Percentiles rank a stretch among this genome's conserved stretches.
Evolutionary conservation across 208 protist species (phyloP).

Genomic region (Trypanosoma rangeli): DNA sequence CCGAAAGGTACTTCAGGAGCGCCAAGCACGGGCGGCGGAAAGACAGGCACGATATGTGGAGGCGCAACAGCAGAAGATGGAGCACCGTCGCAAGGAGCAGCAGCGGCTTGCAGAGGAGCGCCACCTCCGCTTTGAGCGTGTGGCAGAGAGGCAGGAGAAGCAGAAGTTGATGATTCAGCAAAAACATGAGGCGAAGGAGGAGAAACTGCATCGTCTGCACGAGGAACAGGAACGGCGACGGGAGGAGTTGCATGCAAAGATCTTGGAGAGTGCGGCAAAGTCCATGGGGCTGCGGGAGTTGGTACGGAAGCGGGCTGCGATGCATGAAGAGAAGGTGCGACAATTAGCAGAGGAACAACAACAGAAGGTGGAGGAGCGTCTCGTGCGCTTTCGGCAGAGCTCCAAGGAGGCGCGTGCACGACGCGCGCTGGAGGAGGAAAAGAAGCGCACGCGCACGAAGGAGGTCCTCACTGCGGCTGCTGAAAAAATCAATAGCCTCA

Average conservation of each 20-base stretch:
- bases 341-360: slow-evolving; percentile 55
- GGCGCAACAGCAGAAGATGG: slow-evolving; percentile 44
- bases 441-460: slow-evolving; percentile 41
- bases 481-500: slow-evolving; percentile 37
- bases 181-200: slow-evolving; percentile 52
- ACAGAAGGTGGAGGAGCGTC: slow-evolving; percentile 48
- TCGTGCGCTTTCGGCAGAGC: slow-evolving; percentile 41
- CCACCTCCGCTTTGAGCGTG: slow-evolving; percentile 49
- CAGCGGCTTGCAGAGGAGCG: slow-evolving; percentile 57
- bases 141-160: slow-evolving; percentile 39
- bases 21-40: slow-evolving; percentile 50
- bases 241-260: slow-evolving; percentile 39
- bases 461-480: slow-evolving; percentile 30
- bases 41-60: slow-evolving; percentile 43
- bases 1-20: slow-evolving; percentile 41
- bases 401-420: slow-evolving; percentile 38
- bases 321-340: slow-evolving; percentile 48
- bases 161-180: slow-evolving; percentile 37
- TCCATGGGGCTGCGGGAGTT: slow-evolving; percentile 45
- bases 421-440: slow-evolving; percentile 36
- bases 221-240: slow-evolving; percentile 35
- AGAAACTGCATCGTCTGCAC: slow-evolving; percentile 31
- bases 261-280: slow-evolving; percentile 44
- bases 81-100: slow-evolving; percentile 33
- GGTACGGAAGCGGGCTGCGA: slow-evolving; percentile 43